These are phyloP conservation scores for Nitzschia inconspicua DNA, from an alignment of 108 stramenopile genomes.

Conservation along the genomic window DNA sequence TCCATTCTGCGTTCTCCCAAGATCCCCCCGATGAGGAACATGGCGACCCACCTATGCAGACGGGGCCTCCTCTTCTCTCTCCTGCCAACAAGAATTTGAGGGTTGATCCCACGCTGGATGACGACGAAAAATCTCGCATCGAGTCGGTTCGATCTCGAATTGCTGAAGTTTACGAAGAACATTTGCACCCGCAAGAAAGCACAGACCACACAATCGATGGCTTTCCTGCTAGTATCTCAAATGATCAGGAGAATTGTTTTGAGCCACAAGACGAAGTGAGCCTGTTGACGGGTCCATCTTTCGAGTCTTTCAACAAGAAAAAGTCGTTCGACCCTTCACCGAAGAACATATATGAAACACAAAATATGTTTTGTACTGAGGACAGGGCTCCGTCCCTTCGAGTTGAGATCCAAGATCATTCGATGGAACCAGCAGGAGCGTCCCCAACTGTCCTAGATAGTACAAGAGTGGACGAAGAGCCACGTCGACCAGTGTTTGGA, in stretches of 20 bases:
- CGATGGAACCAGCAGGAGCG: constrained; percentile 14
- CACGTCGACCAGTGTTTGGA: not conserved
- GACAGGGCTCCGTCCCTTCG: not conserved
- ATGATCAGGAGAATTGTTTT: not conserved
- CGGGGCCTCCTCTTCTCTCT: constrained; percentile 13
- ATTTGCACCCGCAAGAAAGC: not conserved
- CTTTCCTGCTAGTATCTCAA: constrained; percentile 1
- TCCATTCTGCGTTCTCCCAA: constrained; percentile 4
- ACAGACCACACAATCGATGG: not conserved
- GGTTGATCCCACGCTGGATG: not conserved
- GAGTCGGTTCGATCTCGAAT: constrained; percentile 29
- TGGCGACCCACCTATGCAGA: constrained; percentile 26
- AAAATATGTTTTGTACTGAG: not conserved
- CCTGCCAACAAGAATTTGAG: constrained; percentile 9
- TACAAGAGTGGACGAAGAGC: not conserved
- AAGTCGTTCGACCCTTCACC: constrained; percentile 14
- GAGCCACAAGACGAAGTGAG: constrained; percentile 12
- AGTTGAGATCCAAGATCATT: constrained; percentile 7
- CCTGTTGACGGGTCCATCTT: not conserved
- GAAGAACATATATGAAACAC: not conserved
- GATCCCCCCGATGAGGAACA: constrained; percentile 36
- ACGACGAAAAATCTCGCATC: constrained; percentile 6
- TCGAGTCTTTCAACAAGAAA: too few relatives aligned
- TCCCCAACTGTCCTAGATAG: constrained; percentile 1
- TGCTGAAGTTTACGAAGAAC: constrained; percentile 17